Conservation (phyloP, 345 rosid genomes). For the Cardiospermum halicacabum region DNA sequence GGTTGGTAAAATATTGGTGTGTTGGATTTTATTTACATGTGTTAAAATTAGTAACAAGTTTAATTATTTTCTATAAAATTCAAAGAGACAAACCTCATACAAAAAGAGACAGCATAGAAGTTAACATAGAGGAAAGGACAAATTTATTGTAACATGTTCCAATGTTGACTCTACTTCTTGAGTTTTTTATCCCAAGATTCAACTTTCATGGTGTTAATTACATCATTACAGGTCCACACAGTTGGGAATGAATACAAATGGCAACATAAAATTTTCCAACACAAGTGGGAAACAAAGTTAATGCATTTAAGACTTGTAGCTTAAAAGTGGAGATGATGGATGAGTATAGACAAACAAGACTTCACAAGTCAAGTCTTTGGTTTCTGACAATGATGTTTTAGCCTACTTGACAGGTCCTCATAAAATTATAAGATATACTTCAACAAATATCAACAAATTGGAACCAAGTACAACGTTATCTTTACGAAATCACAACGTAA, state of each 20-base stretch:
- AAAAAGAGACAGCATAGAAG: not conserved
- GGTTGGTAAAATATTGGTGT: not conserved
- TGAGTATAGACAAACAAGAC: not conserved
- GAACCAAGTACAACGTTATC: too few relatives aligned
- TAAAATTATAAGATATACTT: too few relatives aligned
- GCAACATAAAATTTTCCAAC: not conserved
- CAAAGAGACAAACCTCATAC: too few relatives aligned
- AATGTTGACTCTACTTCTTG: not conserved
- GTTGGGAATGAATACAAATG: not conserved
- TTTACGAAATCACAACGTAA: not conserved
- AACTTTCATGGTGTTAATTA: too few relatives aligned
- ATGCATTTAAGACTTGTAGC: not conserved
- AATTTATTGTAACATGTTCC: not conserved
- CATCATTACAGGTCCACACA: too few relatives aligned
- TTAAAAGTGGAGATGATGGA: not conserved
- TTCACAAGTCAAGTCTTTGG: not conserved
- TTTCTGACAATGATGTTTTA: not conserved
- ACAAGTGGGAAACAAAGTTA: not conserved
- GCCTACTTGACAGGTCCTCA: not conserved
- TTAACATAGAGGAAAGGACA: not conserved
- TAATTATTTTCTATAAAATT: too few relatives aligned
- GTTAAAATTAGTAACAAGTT: too few relatives aligned
- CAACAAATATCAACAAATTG: too few relatives aligned
- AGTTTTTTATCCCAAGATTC: conserved; percentile 1
- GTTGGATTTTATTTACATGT: not conserved